These are phyloP conservation scores for Aspergillus steynii DNA, from an alignment of 495 filamentous ascomycete species.

Conservation along the genomic window DNA sequence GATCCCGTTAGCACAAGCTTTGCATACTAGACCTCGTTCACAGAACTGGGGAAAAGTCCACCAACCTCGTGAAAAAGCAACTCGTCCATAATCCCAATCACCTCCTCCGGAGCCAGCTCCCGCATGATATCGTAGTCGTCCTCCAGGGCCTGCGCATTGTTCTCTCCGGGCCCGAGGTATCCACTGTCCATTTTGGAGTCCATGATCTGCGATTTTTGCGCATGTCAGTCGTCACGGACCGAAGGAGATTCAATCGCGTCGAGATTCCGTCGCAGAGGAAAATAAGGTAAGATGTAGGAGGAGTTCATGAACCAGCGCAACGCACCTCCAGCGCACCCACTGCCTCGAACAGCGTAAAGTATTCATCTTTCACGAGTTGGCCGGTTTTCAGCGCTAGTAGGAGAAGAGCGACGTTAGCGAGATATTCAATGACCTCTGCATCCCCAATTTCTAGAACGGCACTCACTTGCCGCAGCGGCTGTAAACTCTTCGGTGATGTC, in stretches of 20 bases:
- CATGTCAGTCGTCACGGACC: constrained; percentile 10
- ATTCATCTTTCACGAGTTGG: constrained; percentile 89
- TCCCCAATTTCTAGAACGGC: background rate
- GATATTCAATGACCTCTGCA: background rate
- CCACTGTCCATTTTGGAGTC: constrained; percentile 99
- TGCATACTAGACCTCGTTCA: background rate
- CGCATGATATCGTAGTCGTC: constrained; percentile 80
- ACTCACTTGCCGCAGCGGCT: constrained; percentile 66
- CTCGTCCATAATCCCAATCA: constrained; percentile 93
- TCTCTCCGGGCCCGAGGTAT: constrained; percentile 70
- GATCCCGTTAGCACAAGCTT: constrained; percentile 22
- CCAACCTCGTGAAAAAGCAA: constrained; percentile 82
- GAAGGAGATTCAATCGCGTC: too few species aligned
- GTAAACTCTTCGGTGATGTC: constrained; percentile 82
- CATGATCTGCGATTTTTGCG: constrained; percentile 70
- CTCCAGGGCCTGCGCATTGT: constrained; percentile 58
- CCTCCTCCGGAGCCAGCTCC: constrained; percentile 70
- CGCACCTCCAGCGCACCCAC: constrained; percentile 92
- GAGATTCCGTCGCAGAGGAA: background rate
- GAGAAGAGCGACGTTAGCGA: constrained; percentile 16
- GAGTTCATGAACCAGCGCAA: constrained; percentile 8
- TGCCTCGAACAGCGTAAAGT: constrained; percentile 89
- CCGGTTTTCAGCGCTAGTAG: constrained; percentile 69
- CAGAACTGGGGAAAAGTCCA: constrained; percentile 2
- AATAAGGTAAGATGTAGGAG: background rate